Evolutionary conservation across 208 protist genomes (phyloP), one percentile per base, ranked within the genome.

Genomic region (Phytomonas francai): DNA sequence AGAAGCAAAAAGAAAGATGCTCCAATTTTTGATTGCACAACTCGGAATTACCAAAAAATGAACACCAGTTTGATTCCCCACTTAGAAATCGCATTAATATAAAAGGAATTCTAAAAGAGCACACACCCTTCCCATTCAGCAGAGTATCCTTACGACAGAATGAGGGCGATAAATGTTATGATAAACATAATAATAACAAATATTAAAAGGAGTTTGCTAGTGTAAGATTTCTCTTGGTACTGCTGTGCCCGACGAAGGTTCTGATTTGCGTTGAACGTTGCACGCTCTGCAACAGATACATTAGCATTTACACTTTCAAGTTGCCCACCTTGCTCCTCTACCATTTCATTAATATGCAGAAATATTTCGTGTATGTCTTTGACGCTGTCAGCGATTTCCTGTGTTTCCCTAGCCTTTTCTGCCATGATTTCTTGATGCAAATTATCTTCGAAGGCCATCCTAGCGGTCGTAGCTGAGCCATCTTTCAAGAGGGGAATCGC

Each of bases 281-380:
- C 77, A 12, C 73, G 73, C 49, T 88, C 76, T 9, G 88, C 78
- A 0, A 67, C 36, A 12, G 71, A 73, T 32, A 94, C 51, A 56
- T 96, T 92, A 54, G 36, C 65, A 42, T 94, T 87, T 7, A 96
- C 81, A 1, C 79, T 36, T 7, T 94, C 83, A 25, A 96, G 74
- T 45, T 88, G 75, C 22, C 80, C 83, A 0, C 91, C 91, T 64
- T 96, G 91, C 63, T 94, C 86, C 27, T 80, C 77, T 28, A 93
- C 79, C 80, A 96, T 82, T 61, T 76, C 77, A 62, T 91, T 85
- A 70, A 96, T 93, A 67, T 96, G 88, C 30, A 83, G 70, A 33
- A 94, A 93, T 65, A 94, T 94, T 32, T 94, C 88, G 57, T 93
- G 83, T 30, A 96, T 92, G 72, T 96, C 88, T 8, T 74, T 77